These are phyloP conservation scores for Echinochloa phyllopogon DNA, from an alignment of 176 grass and related monocot genomes.

Conservation along the genomic window DNA sequence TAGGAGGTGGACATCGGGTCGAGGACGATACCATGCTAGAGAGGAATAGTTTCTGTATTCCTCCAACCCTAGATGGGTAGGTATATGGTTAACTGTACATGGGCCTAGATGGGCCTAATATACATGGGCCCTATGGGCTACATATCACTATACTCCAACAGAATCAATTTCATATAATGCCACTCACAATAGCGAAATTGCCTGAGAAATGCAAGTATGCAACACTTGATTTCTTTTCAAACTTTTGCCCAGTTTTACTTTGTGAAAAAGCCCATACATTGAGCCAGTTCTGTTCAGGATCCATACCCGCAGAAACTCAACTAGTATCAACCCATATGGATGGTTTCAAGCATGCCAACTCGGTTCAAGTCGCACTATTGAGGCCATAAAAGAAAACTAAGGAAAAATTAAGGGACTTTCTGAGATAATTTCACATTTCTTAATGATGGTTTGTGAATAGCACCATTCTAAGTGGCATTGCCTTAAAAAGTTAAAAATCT, in stretches of 20 bases:
- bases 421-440: conserved; percentile 6
- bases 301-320: neutral
- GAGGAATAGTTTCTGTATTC: no score
- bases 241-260: neutral
- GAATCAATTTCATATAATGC: neutral
- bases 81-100: no score
- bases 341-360: neutral
- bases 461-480: neutral
- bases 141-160: no score
- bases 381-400: neutral
- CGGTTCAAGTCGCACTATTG: neutral
- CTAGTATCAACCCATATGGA: neutral
- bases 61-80: no score
- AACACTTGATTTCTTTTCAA: neutral
- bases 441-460: neutral
- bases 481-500: neutral
- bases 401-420: neutral
- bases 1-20: no score
- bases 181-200: neutral
- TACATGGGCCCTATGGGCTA: no score
- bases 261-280: neutral
- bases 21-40: no score
- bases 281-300: neutral
- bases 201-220: neutral
- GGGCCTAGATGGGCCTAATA: no score